These are phyloP conservation scores for Hemileccinum impolitum DNA, from an alignment of 768 basidiomycete species.

Conservation along the genomic window DNA sequence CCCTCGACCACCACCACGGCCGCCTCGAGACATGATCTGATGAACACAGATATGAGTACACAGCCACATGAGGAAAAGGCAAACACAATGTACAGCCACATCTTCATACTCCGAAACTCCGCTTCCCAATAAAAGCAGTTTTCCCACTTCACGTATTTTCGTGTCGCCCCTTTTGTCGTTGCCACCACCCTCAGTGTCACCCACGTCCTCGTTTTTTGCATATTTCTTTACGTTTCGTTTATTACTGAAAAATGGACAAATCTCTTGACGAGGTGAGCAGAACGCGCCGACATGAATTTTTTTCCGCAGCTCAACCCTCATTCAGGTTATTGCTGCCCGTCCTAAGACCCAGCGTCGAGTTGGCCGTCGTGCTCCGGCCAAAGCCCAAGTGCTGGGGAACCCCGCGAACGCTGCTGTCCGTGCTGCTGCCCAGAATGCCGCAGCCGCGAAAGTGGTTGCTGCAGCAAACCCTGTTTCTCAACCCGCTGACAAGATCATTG, in stretches of 20 bases:
- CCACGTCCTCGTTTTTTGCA: neutral
- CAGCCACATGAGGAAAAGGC: conserved; percentile 9
- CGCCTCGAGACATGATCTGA: conserved; percentile 47
- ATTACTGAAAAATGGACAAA: conserved; percentile 60
- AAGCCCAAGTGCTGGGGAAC: conserved; percentile 60
- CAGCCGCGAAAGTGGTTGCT: conserved; percentile 40
- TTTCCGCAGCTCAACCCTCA: conserved; percentile 11
- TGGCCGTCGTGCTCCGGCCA: conserved; percentile 45
- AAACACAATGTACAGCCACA: conserved; percentile 2
- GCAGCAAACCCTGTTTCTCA: conserved; percentile 37
- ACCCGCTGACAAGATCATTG: conserved; percentile 85
- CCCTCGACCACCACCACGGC: conserved; percentile 45
- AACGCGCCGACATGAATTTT: neutral
- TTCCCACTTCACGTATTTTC: conserved; percentile 1
- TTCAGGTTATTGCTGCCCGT: conserved; percentile 66
- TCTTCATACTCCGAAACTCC: conserved; percentile 27
- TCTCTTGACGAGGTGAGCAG: conserved; percentile 75
- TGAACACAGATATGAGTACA: conserved; percentile 6
- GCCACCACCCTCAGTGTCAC: conserved; percentile 15
- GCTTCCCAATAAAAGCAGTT: conserved; percentile 13
- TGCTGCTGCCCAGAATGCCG: conserved; percentile 46
- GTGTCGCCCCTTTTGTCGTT: conserved; percentile 29
- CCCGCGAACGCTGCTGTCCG: conserved; percentile 48
- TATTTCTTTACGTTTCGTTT: neutral
- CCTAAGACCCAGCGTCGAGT: conserved; percentile 43